Evolutionary conservation across 2,329 filamentous ascomycete species (phyloP), one percentile per base, ranked within the genome.

Genomic region (Curvularia eragrostidis): DNA sequence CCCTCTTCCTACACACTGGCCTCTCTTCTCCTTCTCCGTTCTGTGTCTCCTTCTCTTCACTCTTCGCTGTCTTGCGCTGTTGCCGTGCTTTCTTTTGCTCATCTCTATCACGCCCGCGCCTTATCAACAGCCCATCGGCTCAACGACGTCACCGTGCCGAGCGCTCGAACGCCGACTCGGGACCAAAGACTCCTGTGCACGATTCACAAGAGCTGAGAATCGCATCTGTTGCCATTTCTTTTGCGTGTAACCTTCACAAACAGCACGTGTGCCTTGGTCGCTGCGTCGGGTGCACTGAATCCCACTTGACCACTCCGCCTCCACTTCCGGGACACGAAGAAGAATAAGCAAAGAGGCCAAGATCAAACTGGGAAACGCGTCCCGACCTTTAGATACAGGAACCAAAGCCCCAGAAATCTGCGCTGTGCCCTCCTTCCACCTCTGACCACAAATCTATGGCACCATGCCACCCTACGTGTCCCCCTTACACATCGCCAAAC

Each of bases 401-500:
- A 24, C 24, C 6, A 15, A 36, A 21, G 23, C 43, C 19, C 18
- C 24, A 19, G 23, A 26, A 34, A 30, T 13, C 39, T 49, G 24
- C 46, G 8, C 44, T 46, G 41, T 34, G 53, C 38, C 56, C 30
- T 56, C 56, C 52, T 42, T 41, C 52, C 28, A 54, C 61, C 56
- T 56, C 59, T 54, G 28, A 64, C 49, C 50, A 51, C 55, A 54
- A 55, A 51, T 56, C 52, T 49, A 70, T 69, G 63, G 67, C 64
- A 72, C 56, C 62, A 77, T 77, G 74, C 72, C 73, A 21, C 74
- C 71, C 54, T 75, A 75, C 61, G 62, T 72, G 39, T 64, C 73
- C 2, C 69, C 67, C 13, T 61, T 75, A 42, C 69, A 67, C 26
- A 54, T 77, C 62, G 65, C 75, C 55, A 57, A 75, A 49, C 77